Base-by-base conservation (phyloP, 148 eudicot species). In the Fagopyrum esculentum region DNA sequence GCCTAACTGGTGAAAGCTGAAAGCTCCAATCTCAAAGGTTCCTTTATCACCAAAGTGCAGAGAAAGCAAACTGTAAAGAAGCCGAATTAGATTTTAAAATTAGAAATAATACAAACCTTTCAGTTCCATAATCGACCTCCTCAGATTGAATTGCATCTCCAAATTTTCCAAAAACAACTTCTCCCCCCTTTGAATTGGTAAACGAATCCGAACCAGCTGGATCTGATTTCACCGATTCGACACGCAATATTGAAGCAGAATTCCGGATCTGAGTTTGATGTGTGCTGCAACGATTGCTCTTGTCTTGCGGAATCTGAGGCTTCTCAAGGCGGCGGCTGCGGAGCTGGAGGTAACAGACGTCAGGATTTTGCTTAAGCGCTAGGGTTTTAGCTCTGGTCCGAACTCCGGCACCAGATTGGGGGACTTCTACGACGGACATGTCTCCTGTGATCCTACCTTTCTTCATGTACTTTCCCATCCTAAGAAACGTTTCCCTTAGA, bases 361-460 rank as follows among this genome's bases (percentile, higher is more conserved):
- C 90, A 0, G 88, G 84, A 72, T 77, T 79, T 0, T 82, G 75
- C 13, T 86, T 90, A 19, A 93, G 82, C 10, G 98, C 91, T 56
- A 89, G 89, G 80, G 97, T 89, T 79, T 81, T 84, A 78, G 98
- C 97, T 35, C 98, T 69, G 15, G 98, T 93, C 19, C 89, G 87
- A 19, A 93, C 97, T 35, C 98, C 98, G 19, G 84, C 78, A 1
- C 83, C 43, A 17, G 89, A 74, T 73, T 82, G 89, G 2, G 86
- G 83, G 76, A 83, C 82, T 70, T 89, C 94, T 85, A 87, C 86
- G 1, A 83, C 86, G 2, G 90, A 81, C 8, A 86, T 82, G 75
- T 89, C 89, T 0, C 85, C 81, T 44, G 86, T 78, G 9, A 88
- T 78, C 76, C 86, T 87, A n/a, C 86, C 88, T 64, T 92, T 92